A percentile compares a stretch with the other conserved stretches of the same genome.
Conservation (phyloP, 164 flowering plant genomes). For the Annona squamosa region DNA sequence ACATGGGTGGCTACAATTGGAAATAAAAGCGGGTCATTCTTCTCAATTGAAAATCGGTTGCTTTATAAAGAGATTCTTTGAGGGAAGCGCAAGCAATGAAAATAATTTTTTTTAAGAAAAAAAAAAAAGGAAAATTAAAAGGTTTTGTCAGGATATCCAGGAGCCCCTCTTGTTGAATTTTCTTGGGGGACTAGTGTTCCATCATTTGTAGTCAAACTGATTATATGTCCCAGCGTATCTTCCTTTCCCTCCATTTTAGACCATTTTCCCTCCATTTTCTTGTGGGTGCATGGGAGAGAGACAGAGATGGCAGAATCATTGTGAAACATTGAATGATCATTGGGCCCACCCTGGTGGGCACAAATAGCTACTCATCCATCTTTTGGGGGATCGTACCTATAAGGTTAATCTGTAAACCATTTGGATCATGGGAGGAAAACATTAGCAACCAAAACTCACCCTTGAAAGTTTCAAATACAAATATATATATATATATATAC, state of each 20-base stretch:
- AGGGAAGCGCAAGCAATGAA: not conserved
- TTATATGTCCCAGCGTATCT: not conserved
- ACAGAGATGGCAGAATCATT: too few relatives aligned
- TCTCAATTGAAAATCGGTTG: not conserved
- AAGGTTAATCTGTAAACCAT: too few relatives aligned
- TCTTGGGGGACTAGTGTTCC: not conserved
- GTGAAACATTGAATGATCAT: too few relatives aligned
- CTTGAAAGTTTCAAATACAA: too few relatives aligned
- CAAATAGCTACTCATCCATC: too few relatives aligned
- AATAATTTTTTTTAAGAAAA: not conserved
- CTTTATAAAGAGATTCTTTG: slow-evolving; percentile 3
- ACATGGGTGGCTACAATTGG: not conserved
- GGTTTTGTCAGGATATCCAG: not conserved
- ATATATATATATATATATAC: too few relatives aligned
- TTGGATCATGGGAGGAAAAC: too few relatives aligned
- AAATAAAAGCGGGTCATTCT: too few relatives aligned
- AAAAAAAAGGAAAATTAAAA: not conserved
- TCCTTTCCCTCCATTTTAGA: not conserved
- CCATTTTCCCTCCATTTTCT: not conserved
- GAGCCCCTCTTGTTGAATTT: not conserved
- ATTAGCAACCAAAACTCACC: too few relatives aligned
- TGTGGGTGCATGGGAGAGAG: not conserved
- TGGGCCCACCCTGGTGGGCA: too few relatives aligned
- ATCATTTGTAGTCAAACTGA: not conserved
- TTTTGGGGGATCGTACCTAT: too few relatives aligned